Evolutionary conservation across 352 stramenopile species (phyloP), one percentile per base, ranked within the genome.

Genomic region (Globisporangium canariense): DNA sequence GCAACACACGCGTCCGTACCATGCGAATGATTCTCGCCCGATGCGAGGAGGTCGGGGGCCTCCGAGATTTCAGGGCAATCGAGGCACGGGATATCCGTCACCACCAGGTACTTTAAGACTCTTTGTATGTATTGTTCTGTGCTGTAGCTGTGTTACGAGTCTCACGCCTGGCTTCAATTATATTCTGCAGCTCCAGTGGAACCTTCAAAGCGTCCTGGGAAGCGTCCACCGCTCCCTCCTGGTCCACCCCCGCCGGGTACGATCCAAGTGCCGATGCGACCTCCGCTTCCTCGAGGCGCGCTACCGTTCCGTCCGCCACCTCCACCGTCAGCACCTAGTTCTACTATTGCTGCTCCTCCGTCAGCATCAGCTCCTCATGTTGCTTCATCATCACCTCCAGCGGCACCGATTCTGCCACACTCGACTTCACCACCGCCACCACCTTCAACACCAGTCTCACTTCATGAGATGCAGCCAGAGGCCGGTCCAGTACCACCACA

Each of bases 221-320:
- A 93, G 58, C 77, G 81, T 20, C 83, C 83, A 3, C 80, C 81
- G 8, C 60, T 90, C 45, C 83, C 83, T 2, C 43, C 67, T 3
- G 76, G 77, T 6, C 79, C 81, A 50, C 81, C 81, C 7, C 83
- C 83, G 10, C 73, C 81, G 45, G 69, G 72, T 3, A 86, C 73
- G 14, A 91, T 93, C 38, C 80, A 88, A 59, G 73, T 93, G 10
- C 81, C 83, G 14, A 25, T 45, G 1, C 68, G 77, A 62, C 83
- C 83, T 4, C 83, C 83, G n/a, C 52, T 93, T 30, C 83, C 83
- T 14, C 66, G 43, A 25, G 80, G 70, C 8, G 49, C 64, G 0
- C 51, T 86, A 22, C 78, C 75, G 28, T 45, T 68, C 32, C 73
- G 71, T 9, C 76, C 75, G 38, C 77, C 76, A 50, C 79, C 77